Evolutionary conservation across 768 basidiomycete species (phyloP), one percentile per base, ranked within the genome.

Genomic region (Auriscalpium vulgare): DNA sequence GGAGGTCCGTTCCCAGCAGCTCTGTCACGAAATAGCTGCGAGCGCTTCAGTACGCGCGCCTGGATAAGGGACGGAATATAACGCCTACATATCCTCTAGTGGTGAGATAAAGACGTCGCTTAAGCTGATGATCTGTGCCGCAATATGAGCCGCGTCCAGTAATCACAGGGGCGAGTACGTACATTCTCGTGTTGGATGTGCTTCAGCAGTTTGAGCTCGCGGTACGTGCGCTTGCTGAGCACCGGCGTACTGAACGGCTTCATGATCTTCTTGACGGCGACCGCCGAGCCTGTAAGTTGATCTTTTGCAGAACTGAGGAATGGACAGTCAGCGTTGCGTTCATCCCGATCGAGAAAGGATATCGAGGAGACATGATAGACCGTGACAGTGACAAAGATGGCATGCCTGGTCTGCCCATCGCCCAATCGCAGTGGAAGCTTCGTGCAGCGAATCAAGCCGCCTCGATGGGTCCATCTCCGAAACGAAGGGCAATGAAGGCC

Each of bases 211-310:
- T 99, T 99, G 65, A 99, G 81, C 74, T 99, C 97, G 59, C 97
- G 83, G 72, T 98, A 98, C 1, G 97, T 99, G 61, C 97, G 80
- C 75, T 98, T 98, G 72, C 87, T 88, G 64, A 99, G 79, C n/a
- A 99, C 97, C 17, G 97, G 95, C 7, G 97, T 97, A 69, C 88
- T 91, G 76, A 99, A 99, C 8, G 97, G 97, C 72, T 99, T 99
- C 95, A 98, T 98, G 78, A 98, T 99, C 84, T 98, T 98, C 83
- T 99, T 99, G 77, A 99, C 95, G 66, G 97, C 97, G 56, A 95
- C 95, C 16, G 91, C 89, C 47, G 92, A 83, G 44, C 84, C 88
- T 9, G 93, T 95, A 54, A 98, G 82, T 72, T 97, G 95, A 70
- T 95, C 91, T 71, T 94, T 95, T 37, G 92, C 88, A 16, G 93